Base-by-base conservation (phyloP, 331 rosid species). In the Rosa hybrid region DNA sequence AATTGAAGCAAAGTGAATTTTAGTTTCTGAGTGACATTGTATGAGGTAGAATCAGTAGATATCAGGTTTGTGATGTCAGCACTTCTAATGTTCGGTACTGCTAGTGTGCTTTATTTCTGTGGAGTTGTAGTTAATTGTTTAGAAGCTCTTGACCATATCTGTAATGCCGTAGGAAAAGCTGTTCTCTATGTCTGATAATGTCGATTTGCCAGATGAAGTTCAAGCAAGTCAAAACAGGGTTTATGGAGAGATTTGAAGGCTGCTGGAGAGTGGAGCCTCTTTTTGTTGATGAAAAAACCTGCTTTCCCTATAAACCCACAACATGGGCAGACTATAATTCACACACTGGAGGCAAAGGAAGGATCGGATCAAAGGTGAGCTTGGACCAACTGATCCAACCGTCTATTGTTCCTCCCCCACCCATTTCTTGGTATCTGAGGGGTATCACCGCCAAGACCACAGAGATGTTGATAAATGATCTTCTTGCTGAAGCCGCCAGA, bases 161-260 rank as follows among this genome's bases (percentile, higher is more conserved):
- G 20, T 38, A 11, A 69, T 17, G 72, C 54, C 38, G 4, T 18
- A 23, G 57, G 14, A 79, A 70, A 79, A 70, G 42, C 46, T 4
- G 70, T 75, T 65, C 71, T 63, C 20, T 14, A 45, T 60, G 41
- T 77, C 74, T 83, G 21, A 34, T 56, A 7, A 39, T 80, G 10
- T 80, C 69, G 59, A 69, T 75, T 80, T 75, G 13, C 79, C 92
- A 93, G 99, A 93, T 93, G 99, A 93, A 83, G 80, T 96, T 96
- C 90, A 89, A 87, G 94, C 99, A 96, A 90, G 60, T 91, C 64
- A 90, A 96, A 81, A 86, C 91, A 2, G 99, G 99, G 73, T 93
- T 96, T 90, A 96, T 96, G 99, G 87, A 92, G 83, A 90, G 85
- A 67, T 91, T 96, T 68, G 97, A 96, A 86, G 99, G 99, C 51